Conservation (phyloP, 2,329 filamentous ascomycete genomes). For the Claviceps monticola region DNA sequence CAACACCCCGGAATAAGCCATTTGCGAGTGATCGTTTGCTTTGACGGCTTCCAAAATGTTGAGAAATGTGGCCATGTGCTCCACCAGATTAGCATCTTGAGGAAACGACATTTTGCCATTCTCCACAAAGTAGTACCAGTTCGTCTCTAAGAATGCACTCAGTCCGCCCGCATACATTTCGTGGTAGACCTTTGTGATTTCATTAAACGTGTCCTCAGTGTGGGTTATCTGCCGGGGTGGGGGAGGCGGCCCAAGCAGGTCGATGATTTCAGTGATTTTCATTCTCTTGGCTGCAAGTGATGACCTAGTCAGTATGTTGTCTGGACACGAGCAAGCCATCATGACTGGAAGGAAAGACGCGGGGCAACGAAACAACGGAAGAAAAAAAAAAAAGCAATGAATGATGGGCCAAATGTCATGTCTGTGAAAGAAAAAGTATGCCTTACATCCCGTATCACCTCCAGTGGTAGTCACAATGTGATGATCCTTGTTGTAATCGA, state of each 20-base stretch:
- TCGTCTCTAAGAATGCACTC: slow-evolving; percentile 65
- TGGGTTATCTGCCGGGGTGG: slow-evolving; percentile 39
- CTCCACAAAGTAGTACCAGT: slow-evolving; percentile 56
- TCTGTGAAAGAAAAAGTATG: not conserved
- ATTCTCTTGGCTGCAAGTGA: slow-evolving; percentile 33
- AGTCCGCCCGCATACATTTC: slow-evolving; percentile 65
- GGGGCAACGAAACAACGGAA: not conserved
- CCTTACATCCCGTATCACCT: slow-evolving; percentile 33
- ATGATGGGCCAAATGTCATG: not conserved
- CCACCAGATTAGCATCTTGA: slow-evolving; percentile 43
- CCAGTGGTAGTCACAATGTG: slow-evolving; percentile 11
- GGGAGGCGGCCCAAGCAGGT: slow-evolving; percentile 43
- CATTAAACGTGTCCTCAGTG: slow-evolving; percentile 40
- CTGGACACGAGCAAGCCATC: not conserved
- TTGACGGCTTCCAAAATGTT: slow-evolving; percentile 35
- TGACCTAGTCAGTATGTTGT: not conserved
- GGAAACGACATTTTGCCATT: slow-evolving; percentile 32
- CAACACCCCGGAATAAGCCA: slow-evolving; percentile 38
- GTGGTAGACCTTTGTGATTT: slow-evolving; percentile 58
- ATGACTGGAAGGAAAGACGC: not conserved
- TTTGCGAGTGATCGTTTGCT: slow-evolving; percentile 35
- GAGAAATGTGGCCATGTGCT: slow-evolving; percentile 54
- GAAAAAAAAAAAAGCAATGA: not conserved
- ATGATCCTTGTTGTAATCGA: slow-evolving; percentile 10
- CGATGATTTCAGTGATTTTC: slow-evolving; percentile 60